Percentiles rank a stretch among this genome's conserved stretches.
phyloP scores from a whole-genome alignment of 2,329 filamentous ascomycete species.

The Aphanocladium album region DNA sequence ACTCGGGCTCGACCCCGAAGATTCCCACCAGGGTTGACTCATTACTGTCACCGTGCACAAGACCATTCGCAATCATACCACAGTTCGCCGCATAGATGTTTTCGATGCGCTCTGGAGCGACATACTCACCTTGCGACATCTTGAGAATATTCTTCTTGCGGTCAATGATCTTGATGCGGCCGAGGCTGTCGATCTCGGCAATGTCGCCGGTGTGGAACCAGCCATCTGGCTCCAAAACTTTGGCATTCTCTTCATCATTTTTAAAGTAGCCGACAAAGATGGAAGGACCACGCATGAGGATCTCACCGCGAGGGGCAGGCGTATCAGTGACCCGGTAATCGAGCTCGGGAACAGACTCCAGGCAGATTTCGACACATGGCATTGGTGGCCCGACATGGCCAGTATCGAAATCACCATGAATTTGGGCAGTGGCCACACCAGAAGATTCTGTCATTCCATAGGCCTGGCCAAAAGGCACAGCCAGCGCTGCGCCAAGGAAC shows the following conservation, averaged over 20 bases:
- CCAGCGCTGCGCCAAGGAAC: slow-evolving; percentile 81
- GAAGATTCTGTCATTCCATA: slow-evolving; percentile 95
- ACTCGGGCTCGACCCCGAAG: slow-evolving; percentile 80
- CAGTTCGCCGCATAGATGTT: slow-evolving; percentile 85
- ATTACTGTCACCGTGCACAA: slow-evolving; percentile 83
- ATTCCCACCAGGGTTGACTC: slow-evolving; percentile 80
- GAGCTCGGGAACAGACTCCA: slow-evolving; percentile 87
- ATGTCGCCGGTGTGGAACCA: slow-evolving; percentile 99
- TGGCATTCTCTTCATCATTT: slow-evolving; percentile 80
- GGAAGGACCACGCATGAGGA: slow-evolving; percentile 74
- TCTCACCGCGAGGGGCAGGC: slow-evolving; percentile 83
- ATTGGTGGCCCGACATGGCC: slow-evolving; percentile 78
- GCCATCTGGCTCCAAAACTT: slow-evolving; percentile 77
- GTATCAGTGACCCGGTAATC: slow-evolving; percentile 86
- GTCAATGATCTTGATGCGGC: slow-evolving; percentile 89
- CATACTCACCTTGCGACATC: slow-evolving; percentile 94
- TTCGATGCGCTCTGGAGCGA: slow-evolving; percentile 94
- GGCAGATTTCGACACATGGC: slow-evolving; percentile 66
- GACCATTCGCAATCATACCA: slow-evolving; percentile 72
- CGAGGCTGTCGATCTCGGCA: slow-evolving; percentile 74
- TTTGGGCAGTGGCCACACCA: slow-evolving; percentile 67
- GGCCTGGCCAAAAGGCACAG: slow-evolving; percentile 74
- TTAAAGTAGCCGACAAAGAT: slow-evolving; percentile 86
- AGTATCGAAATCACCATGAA: slow-evolving; percentile 61
- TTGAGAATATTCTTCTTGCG: slow-evolving; percentile 99